A percentile compares a stretch with the other conserved stretches of the same genome.
phyloP scores from a whole-genome alignment of 768 basidiomycete species.

The Tricholoma saponaceum region DNA sequence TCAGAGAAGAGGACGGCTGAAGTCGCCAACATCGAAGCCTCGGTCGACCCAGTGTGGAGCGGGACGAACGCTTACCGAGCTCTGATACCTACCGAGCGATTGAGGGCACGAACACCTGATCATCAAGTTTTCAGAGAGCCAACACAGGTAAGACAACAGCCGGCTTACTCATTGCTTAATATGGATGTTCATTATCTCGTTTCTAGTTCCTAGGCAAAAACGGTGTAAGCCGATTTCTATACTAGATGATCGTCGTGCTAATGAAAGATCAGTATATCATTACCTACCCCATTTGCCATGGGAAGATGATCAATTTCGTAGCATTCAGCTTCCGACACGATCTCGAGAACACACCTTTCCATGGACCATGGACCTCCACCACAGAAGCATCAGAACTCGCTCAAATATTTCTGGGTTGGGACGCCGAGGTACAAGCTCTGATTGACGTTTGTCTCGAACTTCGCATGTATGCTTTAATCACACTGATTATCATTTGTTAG shows the following conservation, averaged over 20 bases:
- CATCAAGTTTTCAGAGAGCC: slow-evolving; percentile 14
- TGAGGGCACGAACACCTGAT: slow-evolving; percentile 22
- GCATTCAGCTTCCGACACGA: slow-evolving; percentile 25
- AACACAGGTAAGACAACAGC: slow-evolving; percentile 16
- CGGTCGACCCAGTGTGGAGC: slow-evolving; percentile 33
- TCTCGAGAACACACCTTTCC: slow-evolving; percentile 24
- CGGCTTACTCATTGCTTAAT: not conserved
- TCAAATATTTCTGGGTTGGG: slow-evolving; percentile 27
- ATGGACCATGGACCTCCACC: slow-evolving; percentile 27
- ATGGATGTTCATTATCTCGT: not conserved
- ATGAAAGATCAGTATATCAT: slow-evolving; percentile 29
- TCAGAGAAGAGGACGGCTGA: slow-evolving; percentile 4
- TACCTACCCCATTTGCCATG: slow-evolving; percentile 34
- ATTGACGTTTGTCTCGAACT: slow-evolving; percentile 19
- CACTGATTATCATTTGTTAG: slow-evolving; percentile 14
- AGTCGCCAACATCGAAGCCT: slow-evolving; percentile 9
- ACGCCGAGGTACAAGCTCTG: slow-evolving; percentile 28
- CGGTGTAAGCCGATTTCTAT: slow-evolving; percentile 15
- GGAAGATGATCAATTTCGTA: slow-evolving; percentile 31
- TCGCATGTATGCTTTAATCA: not conserved
- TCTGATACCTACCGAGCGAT: slow-evolving; percentile 20
- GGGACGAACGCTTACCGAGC: slow-evolving; percentile 36
- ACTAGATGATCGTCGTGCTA: slow-evolving; percentile 13
- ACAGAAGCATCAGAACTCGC: slow-evolving; percentile 28
- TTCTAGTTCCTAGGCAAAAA: slow-evolving; percentile 28